These are phyloP conservation scores for Fistulinella cinereoalba DNA, from an alignment of 1,284 basidiomycete species.

Conservation along the genomic window DNA sequence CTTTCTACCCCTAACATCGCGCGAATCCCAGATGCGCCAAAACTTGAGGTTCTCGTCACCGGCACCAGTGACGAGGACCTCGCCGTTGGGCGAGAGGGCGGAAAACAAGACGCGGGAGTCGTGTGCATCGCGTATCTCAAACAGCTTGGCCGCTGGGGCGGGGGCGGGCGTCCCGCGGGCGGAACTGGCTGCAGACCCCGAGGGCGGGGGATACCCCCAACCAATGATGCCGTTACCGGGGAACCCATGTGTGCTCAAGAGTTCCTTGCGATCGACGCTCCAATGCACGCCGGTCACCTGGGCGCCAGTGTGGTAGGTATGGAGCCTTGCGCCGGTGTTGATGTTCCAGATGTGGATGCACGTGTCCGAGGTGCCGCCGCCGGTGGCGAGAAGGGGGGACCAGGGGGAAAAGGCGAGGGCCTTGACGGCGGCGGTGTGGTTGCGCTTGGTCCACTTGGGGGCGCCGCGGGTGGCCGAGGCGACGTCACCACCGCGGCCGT, in stretches of 20 bases:
- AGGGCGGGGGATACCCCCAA: constrained; percentile 67
- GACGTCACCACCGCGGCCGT: constrained; percentile 72
- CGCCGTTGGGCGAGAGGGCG: constrained; percentile 83
- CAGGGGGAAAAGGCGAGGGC: constrained; percentile 97
- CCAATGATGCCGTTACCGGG: constrained; percentile 73
- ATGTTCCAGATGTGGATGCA: constrained; percentile 94
- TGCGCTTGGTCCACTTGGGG: constrained; percentile 89
- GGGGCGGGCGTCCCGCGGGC: constrained; percentile 20
- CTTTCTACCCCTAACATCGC: constrained; percentile 45
- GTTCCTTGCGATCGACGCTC: constrained; percentile 86
- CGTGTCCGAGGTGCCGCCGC: constrained; percentile 93
- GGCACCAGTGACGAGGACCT: constrained; percentile 85
- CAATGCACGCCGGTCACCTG: constrained; percentile 94
- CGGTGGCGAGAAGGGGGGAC: constrained; percentile 88
- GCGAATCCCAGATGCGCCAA: constrained; percentile 77
- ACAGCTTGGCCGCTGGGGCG: constrained; percentile 42
- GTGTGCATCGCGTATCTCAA: constrained; percentile 89
- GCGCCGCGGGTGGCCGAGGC: constrained; percentile 56
- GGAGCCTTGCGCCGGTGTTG: constrained; percentile 84
- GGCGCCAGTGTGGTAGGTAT: constrained; percentile 79
- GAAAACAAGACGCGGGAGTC: constrained; percentile 87
- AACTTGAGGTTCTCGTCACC: constrained; percentile 95
- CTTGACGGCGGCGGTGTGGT: constrained; percentile 94
- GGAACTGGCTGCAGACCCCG: constrained; percentile 37
- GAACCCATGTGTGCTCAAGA: constrained; percentile 92